Evolutionary conservation across 1,139 yeast genomes (phyloP).

Genomic region (Taphrina confusa): DNA sequence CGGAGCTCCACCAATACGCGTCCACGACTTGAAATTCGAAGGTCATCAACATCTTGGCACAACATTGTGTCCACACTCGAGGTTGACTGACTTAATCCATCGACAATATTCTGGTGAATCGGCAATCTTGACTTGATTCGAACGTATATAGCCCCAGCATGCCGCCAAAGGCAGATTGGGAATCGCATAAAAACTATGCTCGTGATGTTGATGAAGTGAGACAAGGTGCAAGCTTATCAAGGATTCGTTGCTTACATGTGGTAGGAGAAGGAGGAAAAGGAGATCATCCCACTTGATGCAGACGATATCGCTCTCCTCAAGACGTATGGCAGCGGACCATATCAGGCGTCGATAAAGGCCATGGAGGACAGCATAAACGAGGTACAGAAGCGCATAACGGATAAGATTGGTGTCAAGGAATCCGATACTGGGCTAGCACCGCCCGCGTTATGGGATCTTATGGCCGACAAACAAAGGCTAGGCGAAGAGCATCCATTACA

Average conservation of each 20-base stretch:
- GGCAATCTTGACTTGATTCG: too few species aligned
- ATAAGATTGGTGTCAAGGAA: slow-evolving; percentile 76
- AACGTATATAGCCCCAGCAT: slow-evolving; percentile 45
- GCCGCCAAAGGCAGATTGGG: slow-evolving; percentile 96
- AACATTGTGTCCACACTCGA: too few species aligned
- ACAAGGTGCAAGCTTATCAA: too few species aligned
- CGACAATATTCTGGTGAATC: too few species aligned
- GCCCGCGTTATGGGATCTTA: slow-evolving; percentile 95
- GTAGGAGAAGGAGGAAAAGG: slow-evolving; percentile 60
- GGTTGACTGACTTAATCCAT: too few species aligned
- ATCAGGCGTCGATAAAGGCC: slow-evolving; percentile 73
- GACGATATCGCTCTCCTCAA: slow-evolving; percentile 96
- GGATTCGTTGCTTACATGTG: too few species aligned
- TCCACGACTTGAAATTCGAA: neutral
- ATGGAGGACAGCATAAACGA: slow-evolving; percentile 83
- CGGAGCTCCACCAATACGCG: slow-evolving; percentile 12
- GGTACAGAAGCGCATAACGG: slow-evolving; percentile 83
- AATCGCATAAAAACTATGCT: slow-evolving; percentile 63
- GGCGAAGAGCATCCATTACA: slow-evolving; percentile 93
- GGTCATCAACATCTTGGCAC: neutral
- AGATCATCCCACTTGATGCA: slow-evolving; percentile 84
- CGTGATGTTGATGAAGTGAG: slow-evolving; percentile 26
- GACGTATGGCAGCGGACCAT: slow-evolving; percentile 97
- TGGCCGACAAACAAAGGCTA: slow-evolving; percentile 93
- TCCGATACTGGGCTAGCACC: slow-evolving; percentile 95